Base-by-base conservation (phyloP, 352 stramenopile genomes). In the Pythium folliculosum region DNA sequence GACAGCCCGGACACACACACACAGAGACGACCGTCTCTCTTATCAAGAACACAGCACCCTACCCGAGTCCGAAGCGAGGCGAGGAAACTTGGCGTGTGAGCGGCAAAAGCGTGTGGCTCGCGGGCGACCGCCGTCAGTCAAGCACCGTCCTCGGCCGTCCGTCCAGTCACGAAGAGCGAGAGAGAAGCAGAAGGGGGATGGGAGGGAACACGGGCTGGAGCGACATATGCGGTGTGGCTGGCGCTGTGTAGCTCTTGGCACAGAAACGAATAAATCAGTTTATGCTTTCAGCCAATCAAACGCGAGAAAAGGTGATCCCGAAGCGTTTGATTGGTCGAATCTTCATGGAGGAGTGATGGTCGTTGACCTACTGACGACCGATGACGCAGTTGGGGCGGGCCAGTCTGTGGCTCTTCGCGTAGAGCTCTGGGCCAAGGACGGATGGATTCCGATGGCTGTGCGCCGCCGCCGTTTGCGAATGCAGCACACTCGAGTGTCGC, bases 1-100 rank as follows among this genome's bases (percentile, higher is more conserved):
- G 21, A 51, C n/a, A 51, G 45, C 27, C 27, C 27, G 27, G 27
- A 51, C 17, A 51, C 45, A 51, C 17, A 51, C 17, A 51, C 19
- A 13, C 5, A 21, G 19, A 19, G 9, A 10, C 23, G 48, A 23
- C 21, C 48, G 9, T 37, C 22, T 37, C 21, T 19, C 16, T 21
- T 32, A 27, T 37, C 48, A 54, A 5, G 9, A 12, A 37, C 16
- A 54, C 9, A 54, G 22, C 48, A 54, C 48, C 48, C 12, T 54
- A 54, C 48, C 48, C 48, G 48, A 54, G 21, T 21, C 22, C 21
- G 19, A 19, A 54, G 48, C 48, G 48, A 54, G 22, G 23, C 22
- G 43, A 48, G 58, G 59, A 65, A 50, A 43, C 59, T 65, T 65
- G 59, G 35, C 48, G 48, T 50, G 48, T 58, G 27, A 30, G 27